phyloP scores from a whole-genome alignment of 345 rosid species.

The Salix udensis region DNA sequence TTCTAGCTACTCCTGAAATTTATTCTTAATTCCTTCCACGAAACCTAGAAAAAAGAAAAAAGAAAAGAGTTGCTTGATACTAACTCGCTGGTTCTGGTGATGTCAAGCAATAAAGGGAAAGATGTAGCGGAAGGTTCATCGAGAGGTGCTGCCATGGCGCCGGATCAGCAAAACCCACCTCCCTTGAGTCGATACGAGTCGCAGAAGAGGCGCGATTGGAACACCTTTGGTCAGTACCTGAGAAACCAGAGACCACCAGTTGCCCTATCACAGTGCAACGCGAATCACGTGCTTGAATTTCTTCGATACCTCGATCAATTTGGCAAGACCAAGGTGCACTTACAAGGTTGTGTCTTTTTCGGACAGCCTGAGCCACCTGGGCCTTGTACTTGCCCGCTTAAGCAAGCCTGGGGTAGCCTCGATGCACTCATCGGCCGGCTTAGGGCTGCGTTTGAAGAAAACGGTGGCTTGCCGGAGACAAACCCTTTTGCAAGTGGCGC shows the following conservation, averaged over 20 bases:
- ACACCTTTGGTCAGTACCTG: slow-evolving; percentile 79
- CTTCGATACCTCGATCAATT: slow-evolving; percentile 80
- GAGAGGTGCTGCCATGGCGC: not conserved
- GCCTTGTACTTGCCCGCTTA: slow-evolving; percentile 73
- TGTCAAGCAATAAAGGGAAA: slow-evolving; percentile 54
- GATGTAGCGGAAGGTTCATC: slow-evolving; percentile 59
- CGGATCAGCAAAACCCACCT: slow-evolving; percentile 27
- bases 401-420: slow-evolving; percentile 92
- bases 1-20: not conserved
- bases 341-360: slow-evolving; percentile 67
- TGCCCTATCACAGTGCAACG: slow-evolving; percentile 54
- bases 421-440: slow-evolving; percentile 89
- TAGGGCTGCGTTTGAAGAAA: slow-evolving; percentile 81
- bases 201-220: slow-evolving; percentile 87
- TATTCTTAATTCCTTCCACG: not conserved
- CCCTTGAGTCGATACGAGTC: slow-evolving; percentile 77
- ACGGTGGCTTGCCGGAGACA: slow-evolving; percentile 73
- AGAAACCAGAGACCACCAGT: slow-evolving; percentile 87
- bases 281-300: slow-evolving; percentile 72
- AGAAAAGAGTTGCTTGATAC: not conserved
- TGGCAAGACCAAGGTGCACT: slow-evolving; percentile 85
- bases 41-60: not conserved
- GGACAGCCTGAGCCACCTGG: slow-evolving; percentile 84
- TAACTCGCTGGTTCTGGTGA: not conserved
- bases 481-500: slow-evolving; percentile 79